Percentiles rank a stretch among this genome's conserved stretches.
Conservation (phyloP, 805 yeast species). For the Wickerhamiella azyma region DNA sequence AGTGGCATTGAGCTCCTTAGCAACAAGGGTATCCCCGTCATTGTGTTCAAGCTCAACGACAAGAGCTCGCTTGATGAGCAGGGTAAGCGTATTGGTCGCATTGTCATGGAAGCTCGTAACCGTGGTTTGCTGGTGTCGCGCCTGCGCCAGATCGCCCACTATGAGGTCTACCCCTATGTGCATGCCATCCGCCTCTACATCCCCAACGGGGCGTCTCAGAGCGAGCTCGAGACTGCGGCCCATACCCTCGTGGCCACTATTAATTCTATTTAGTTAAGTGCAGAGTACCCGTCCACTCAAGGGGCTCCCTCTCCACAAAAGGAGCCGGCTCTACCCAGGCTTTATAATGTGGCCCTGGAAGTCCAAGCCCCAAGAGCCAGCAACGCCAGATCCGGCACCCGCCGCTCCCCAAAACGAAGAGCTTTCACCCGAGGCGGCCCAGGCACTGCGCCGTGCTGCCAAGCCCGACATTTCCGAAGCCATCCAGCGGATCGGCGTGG, state of each 20-base stretch:
- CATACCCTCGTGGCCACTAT: slow-evolving; percentile 22
- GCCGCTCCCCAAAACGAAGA: slow-evolving; percentile 21
- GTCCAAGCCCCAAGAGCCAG: not conserved
- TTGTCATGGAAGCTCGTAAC: slow-evolving; percentile 43
- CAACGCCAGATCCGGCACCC: slow-evolving; percentile 3
- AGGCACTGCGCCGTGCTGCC: slow-evolving; percentile 11
- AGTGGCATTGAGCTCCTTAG: slow-evolving; percentile 42
- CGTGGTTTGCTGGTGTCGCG: slow-evolving; percentile 51
- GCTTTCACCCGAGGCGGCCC: slow-evolving; percentile 9
- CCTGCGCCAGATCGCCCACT: slow-evolving; percentile 48
- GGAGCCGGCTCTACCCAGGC: not conserved
- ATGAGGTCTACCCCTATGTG: slow-evolving; percentile 56
- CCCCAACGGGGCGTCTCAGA: slow-evolving; percentile 33
- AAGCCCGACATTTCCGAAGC: slow-evolving; percentile 17
- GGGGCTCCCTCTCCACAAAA: no score
- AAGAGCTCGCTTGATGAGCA: slow-evolving; percentile 17
- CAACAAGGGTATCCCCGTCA: slow-evolving; percentile 44
- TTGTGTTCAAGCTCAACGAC: slow-evolving; percentile 49
- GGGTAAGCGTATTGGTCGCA: slow-evolving; percentile 42
- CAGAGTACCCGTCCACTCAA: no score
- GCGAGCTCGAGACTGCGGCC: slow-evolving; percentile 35
- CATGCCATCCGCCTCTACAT: slow-evolving; percentile 45
- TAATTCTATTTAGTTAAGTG: not conserved
- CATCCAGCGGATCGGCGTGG: slow-evolving; percentile 15
- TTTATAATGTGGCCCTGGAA: not conserved